Percentiles rank a stretch among this genome's conserved stretches.
phyloP scores from a whole-genome alignment of 768 basidiomycete species.

The Dictyophora rubrovolvata region DNA sequence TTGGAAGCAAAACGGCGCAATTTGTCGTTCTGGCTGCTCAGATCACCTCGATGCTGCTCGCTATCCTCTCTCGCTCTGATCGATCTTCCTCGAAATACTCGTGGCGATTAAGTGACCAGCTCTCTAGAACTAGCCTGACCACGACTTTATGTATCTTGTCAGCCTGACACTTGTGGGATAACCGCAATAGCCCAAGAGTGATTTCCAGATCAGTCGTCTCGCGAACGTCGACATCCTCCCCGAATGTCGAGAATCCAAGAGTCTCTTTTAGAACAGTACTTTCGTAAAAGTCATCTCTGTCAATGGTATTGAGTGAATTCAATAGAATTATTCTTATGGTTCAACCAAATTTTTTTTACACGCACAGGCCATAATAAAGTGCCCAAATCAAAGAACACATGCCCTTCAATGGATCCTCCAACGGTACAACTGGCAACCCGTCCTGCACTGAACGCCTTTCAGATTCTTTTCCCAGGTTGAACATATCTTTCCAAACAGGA shows the following conservation, averaged over 20 bases:
- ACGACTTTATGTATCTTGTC: too few species aligned
- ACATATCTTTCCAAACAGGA: neutral
- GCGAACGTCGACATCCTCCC: too few species aligned
- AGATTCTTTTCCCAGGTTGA: neutral
- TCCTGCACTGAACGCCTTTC: neutral
- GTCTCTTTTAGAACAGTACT: too few species aligned
- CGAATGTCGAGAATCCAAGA: too few species aligned
- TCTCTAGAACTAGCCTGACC: too few species aligned
- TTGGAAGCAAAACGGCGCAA: too few species aligned
- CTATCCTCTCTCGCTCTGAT: neutral
- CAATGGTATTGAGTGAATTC: too few species aligned
- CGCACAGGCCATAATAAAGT: slow-evolving; percentile 1
- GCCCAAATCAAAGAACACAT: neutral
- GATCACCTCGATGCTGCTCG: neutral
- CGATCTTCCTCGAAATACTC: neutral
- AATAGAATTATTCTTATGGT: too few species aligned
- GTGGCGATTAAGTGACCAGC: too few species aligned
- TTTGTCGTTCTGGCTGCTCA: neutral
- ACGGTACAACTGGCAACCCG: neutral
- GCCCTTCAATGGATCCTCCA: neutral
- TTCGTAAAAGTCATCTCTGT: too few species aligned
- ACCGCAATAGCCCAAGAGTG: neutral
- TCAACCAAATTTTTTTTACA: too few species aligned
- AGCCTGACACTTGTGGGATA: neutral
- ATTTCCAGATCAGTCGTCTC: neutral